Base-by-base conservation (phyloP, 495 filamentous ascomycete species). In the Neurospora tetrasperma region DNA sequence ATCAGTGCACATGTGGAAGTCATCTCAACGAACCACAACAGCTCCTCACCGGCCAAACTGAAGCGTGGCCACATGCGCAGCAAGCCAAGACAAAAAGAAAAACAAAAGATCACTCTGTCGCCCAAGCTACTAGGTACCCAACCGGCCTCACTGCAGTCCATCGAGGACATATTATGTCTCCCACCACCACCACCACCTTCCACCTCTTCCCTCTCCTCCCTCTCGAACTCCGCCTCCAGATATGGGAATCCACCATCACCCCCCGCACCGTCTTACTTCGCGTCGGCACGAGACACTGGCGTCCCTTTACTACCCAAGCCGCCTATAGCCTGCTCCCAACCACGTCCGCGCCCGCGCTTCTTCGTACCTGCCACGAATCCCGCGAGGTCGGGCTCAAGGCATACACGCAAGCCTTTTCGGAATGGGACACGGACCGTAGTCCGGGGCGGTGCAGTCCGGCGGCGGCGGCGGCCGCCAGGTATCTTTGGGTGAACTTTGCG, bases 161-260 rank as follows among this genome's bases (percentile, higher is more conserved):
- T 48, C 9, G 20, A 20, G 8, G 44, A 48, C 44, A 48, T 23
- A 38, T 38, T 38, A 38, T 38, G 35, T 38, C 35, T 38, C 35
- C 35, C 35, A 38, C 35, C 35, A 38, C 35, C 48, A 48, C 27
- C 16, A 4, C 68, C 11, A 71, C 78, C 10, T 82, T 83, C 54
- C 74, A 70, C 8, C 43, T 66, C 40, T 83, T 83, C 69, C 76
- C 79, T 12, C 66, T 73, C n/a, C 76, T 83, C 11, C 82, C 82
- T 12, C 62, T 78, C 42, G 82, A 83, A 44, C 70, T 83, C 59
- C 79, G 82, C 42, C 76, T 83, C 75, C 71, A 78, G 5, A 80
- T 83, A 39, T 83, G 81, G 79, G 71, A 41, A 70, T 72, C 62
- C 42, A 23, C 40, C 48, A 46, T 54, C 27, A 1, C 71, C 20